These are phyloP conservation scores for Schrenkiella parvula DNA, from an alignment of 345 rosid species.

Conservation along the genomic window DNA sequence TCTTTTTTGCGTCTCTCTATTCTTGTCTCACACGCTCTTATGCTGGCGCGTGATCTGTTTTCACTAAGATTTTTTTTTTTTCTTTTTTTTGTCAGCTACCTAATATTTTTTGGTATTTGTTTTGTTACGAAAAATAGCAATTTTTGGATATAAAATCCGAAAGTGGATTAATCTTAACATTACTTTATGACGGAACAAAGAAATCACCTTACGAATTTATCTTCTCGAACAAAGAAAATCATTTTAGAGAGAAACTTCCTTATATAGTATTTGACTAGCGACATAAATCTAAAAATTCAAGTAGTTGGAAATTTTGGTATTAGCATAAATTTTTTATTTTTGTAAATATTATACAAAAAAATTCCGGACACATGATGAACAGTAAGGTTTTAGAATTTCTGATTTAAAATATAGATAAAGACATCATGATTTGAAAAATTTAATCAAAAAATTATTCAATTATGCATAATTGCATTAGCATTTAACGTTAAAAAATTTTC, in stretches of 20 bases:
- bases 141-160: not conserved
- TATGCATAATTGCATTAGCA: too few relatives aligned
- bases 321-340: too few relatives aligned
- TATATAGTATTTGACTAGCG: not conserved
- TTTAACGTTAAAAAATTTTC: too few relatives aligned
- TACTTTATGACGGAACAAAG: not conserved
- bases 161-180: not conserved
- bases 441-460: too few relatives aligned
- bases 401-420: too few relatives aligned
- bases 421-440: too few relatives aligned
- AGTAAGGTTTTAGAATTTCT: too few relatives aligned
- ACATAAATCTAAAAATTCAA: not conserved
- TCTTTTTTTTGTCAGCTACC: not conserved
- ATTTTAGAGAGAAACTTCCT: not conserved
- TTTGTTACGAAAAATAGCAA: not conserved
- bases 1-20: conserved; percentile 1
- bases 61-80: not conserved
- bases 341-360: too few relatives aligned
- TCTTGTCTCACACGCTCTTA: conserved; percentile 8
- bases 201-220: not conserved
- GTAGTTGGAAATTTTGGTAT: not conserved
- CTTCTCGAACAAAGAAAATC: not conserved
- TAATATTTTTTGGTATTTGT: not conserved
- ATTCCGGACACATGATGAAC: too few relatives aligned
- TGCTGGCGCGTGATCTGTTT: conserved; percentile 2